phyloP scores from a whole-genome alignment of 495 filamentous ascomycete genomes.

The Neurospora sp. region DNA sequence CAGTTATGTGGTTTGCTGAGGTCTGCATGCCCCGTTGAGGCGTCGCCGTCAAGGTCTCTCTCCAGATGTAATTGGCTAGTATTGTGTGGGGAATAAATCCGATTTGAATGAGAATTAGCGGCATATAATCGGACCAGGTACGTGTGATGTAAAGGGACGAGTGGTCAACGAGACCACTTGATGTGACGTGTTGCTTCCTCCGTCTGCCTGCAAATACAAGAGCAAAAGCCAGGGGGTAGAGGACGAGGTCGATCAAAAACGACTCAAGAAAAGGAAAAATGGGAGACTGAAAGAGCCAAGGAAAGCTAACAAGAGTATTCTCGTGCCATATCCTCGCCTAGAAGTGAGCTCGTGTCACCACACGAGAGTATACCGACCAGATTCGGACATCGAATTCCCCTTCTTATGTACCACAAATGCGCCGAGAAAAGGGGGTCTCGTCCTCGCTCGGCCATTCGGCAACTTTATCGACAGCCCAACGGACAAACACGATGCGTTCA shows the following conservation, averaged over 20 bases:
- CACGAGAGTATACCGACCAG: neutral
- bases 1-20: too few species aligned
- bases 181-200: neutral
- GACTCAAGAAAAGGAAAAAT: neutral
- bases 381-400: neutral
- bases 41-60: too few species aligned
- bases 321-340: neutral
- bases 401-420: neutral
- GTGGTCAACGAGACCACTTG: neutral
- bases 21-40: too few species aligned
- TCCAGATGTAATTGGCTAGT: too few species aligned
- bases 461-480: neutral
- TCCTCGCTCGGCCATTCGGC: neutral
- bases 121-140: neutral
- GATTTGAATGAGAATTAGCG: too few species aligned
- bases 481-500: neutral
- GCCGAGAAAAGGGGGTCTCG: neutral
- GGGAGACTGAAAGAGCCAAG: neutral
- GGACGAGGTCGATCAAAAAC: neutral
- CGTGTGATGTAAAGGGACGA: neutral
- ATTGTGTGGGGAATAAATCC: too few species aligned
- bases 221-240: neutral
- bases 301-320: neutral
- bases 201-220: neutral
- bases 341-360: neutral